These are phyloP conservation scores for Pyrenophora seminiperda DNA, from an alignment of 2,329 filamentous ascomycete species.

Conservation along the genomic window DNA sequence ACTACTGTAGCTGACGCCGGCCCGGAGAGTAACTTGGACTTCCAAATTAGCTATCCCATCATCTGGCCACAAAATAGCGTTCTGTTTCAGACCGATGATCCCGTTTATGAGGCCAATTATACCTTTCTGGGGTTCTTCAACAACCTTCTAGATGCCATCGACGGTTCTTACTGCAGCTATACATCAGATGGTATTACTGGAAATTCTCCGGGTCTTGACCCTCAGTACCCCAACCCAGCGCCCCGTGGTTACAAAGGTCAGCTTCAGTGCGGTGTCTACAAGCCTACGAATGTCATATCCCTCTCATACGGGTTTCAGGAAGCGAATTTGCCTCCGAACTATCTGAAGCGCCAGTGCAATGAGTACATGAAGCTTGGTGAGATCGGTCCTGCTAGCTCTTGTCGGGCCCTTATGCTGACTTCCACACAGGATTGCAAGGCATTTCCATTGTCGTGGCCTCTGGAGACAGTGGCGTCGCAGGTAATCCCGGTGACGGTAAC, in stretches of 20 bases:
- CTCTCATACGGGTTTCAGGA: conserved; percentile 61
- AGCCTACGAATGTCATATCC: conserved; percentile 58
- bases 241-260: conserved; percentile 27
- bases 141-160: conserved; percentile 25
- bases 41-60: conserved; percentile 26
- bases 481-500: conserved; percentile 19
- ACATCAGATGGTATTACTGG: too few species aligned
- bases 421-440: conserved; percentile 43
- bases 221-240: conserved; percentile 21
- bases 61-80: conserved; percentile 24
- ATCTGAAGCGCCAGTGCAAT: conserved; percentile 56
- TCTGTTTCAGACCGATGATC: conserved; percentile 24
- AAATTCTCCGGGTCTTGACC: conserved; percentile 22
- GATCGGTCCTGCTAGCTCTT: too few species aligned
- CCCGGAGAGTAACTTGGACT: conserved; percentile 24
- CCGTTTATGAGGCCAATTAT: conserved; percentile 19
- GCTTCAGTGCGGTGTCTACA: conserved; percentile 49
- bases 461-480: conserved; percentile 48
- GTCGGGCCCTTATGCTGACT: too few species aligned
- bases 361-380: conserved; percentile 58
- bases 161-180: conserved; percentile 27
- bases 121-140: conserved; percentile 24
- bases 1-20: conserved; percentile 47
- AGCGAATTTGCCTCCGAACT: conserved; percentile 55
- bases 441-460: conserved; percentile 56